Conservation (phyloP, 441 rosid genomes). For the Omphalea diandra region DNA sequence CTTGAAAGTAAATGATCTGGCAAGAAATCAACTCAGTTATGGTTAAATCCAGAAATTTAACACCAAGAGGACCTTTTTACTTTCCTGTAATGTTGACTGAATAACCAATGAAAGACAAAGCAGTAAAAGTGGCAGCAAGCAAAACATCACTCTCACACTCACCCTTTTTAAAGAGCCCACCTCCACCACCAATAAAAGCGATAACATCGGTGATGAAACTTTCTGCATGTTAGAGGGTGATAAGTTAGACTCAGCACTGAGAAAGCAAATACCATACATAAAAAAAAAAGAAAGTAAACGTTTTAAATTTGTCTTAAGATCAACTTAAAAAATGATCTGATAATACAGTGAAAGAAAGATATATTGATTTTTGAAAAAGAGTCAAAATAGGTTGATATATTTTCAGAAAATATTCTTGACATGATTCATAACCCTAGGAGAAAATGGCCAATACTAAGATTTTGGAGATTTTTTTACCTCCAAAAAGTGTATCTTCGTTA, state of each 20-base stretch:
- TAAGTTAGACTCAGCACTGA: background rate
- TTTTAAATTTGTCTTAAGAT: background rate
- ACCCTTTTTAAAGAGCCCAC: conserved; percentile 5
- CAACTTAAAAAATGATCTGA: background rate
- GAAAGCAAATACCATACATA: too few species aligned
- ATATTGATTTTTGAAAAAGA: too few species aligned
- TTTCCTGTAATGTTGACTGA: background rate
- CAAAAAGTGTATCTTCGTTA: background rate
- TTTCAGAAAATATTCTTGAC: background rate
- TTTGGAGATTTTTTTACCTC: background rate
- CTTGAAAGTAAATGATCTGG: background rate
- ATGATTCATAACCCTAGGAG: background rate
- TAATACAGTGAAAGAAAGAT: background rate
- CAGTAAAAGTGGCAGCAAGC: conserved; percentile 6
- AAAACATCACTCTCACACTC: background rate
- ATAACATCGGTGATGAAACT: background rate
- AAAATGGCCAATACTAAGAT: background rate
- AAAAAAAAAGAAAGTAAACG: background rate
- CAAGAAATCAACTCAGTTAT: background rate
- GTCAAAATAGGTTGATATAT: too few species aligned
- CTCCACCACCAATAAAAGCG: background rate
- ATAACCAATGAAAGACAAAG: background rate
- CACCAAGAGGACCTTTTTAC: background rate
- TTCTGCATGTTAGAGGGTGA: conserved; percentile 10
- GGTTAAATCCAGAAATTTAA: background rate